These are phyloP conservation scores for Geotrichum fermentans DNA, from an alignment of 1,139 yeast species.

Conservation along the genomic window DNA sequence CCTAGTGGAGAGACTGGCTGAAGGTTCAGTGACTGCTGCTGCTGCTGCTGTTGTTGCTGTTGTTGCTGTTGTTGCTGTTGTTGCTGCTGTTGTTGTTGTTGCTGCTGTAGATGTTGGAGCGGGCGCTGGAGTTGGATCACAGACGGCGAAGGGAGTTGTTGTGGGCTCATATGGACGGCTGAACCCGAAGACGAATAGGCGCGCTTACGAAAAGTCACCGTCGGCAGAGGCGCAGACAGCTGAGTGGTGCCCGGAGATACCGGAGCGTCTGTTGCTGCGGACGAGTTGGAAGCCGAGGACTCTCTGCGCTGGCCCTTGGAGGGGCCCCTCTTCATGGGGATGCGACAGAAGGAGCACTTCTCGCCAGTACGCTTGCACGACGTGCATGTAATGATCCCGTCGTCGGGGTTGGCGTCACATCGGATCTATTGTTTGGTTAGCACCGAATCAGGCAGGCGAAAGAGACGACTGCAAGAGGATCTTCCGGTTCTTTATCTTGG, in stretches of 20 bases:
- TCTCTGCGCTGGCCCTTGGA: conserved; percentile 32
- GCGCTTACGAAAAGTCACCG: background rate
- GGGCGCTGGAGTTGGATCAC: background rate
- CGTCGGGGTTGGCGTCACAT: conserved; percentile 38
- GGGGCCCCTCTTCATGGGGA: conserved; percentile 44
- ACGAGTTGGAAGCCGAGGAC: conserved; percentile 8
- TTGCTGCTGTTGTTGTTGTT: background rate
- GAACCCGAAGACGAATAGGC: conserved; percentile 7
- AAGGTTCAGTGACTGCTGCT: background rate
- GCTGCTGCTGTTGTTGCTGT: background rate
- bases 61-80: background rate
- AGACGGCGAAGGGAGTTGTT: background rate
- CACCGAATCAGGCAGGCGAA: too few relatives aligned
- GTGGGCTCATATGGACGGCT: background rate
- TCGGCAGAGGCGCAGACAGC: background rate
- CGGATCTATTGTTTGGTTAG: conserved; percentile 41
- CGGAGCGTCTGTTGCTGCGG: background rate
- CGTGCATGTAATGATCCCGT: conserved; percentile 34
- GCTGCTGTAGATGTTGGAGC: background rate
- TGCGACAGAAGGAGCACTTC: conserved; percentile 40
- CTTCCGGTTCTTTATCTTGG: too few relatives aligned
- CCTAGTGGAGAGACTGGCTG: background rate
- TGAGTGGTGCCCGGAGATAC: background rate
- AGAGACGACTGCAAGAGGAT: too few relatives aligned
- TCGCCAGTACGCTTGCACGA: conserved; percentile 40